Conservation (phyloP, 108 stramenopile genomes). For the Mayamaea pseudoterrestris region DNA sequence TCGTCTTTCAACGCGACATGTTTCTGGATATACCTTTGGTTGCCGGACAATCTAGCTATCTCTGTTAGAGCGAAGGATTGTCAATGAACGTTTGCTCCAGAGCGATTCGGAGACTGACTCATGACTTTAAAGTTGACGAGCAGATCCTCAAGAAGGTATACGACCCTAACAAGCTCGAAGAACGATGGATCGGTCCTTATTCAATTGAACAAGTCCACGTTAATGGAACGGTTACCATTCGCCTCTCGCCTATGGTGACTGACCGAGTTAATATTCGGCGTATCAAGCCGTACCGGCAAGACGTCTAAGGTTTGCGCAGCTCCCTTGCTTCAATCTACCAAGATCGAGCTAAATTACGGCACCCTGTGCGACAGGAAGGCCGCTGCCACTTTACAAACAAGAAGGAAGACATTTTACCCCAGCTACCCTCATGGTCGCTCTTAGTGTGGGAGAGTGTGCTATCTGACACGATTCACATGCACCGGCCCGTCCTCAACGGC, state of each 20-base stretch:
- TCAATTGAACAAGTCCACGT: constrained; percentile 16
- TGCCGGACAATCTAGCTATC: constrained; percentile 10
- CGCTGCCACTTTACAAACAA: no score
- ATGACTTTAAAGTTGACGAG: constrained; percentile 14
- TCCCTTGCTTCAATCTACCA: no score
- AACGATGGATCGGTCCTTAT: constrained; percentile 20
- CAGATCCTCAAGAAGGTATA: constrained; percentile 6
- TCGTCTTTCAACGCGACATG: constrained; percentile 28
- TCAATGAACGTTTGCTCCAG: neutral
- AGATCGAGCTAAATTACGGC: no score
- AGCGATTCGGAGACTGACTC: constrained; percentile 6
- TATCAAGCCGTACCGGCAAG: constrained; percentile 10
- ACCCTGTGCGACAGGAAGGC: no score
- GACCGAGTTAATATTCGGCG: constrained; percentile 21
- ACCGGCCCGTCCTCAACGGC: no score
- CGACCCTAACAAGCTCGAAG: constrained; percentile 19
- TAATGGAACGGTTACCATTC: constrained; percentile 28
- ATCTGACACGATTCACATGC: no score
- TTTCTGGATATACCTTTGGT: constrained; percentile 21
- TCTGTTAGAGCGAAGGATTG: constrained; percentile 6
- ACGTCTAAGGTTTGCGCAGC: no score
- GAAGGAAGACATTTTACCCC: no score
- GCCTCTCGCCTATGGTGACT: constrained; percentile 2
- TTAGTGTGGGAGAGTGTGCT: no score
- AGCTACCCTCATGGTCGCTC: no score